phyloP scores from a whole-genome alignment of 108 stramenopile genomes.

The Nitzschia sp. region DNA sequence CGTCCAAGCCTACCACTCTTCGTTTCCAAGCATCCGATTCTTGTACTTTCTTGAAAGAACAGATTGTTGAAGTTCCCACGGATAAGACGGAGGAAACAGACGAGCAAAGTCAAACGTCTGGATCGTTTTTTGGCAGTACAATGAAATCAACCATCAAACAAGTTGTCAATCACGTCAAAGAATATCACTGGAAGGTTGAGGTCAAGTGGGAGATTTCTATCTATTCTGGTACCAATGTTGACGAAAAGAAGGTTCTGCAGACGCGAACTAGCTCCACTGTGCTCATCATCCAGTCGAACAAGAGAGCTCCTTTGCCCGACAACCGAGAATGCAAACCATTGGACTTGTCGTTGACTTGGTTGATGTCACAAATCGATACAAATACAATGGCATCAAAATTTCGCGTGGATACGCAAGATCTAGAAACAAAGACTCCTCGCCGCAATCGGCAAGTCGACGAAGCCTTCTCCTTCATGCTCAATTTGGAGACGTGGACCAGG shows the following conservation, averaged over 20 bases:
- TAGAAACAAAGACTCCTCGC: conserved; percentile 56
- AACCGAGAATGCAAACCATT: conserved; percentile 21
- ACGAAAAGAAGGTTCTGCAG: conserved; percentile 24
- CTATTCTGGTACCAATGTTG: conserved; percentile 51
- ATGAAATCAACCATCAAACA: conserved; percentile 23
- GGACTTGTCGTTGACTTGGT: conserved; percentile 69
- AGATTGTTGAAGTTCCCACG: conserved; percentile 29
- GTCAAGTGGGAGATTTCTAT: conserved; percentile 32
- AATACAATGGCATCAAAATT: conserved; percentile 36
- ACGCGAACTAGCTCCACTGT: conserved; percentile 35
- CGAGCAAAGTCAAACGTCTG: neutral
- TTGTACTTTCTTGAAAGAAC: conserved; percentile 53
- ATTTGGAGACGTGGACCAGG: conserved; percentile 34
- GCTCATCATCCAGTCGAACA: conserved; percentile 44
- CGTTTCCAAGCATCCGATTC: conserved; percentile 52
- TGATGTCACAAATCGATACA: conserved; percentile 52
- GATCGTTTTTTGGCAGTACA: conserved; percentile 6
- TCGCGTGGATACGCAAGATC: conserved; percentile 38
- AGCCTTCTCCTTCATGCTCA: conserved; percentile 43
- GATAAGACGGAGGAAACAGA: neutral
- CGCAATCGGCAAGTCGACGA: conserved; percentile 58
- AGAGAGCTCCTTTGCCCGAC: conserved; percentile 23
- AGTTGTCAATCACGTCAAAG: conserved; percentile 38
- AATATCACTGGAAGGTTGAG: conserved; percentile 57
- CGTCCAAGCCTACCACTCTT: conserved; percentile 44